A percentile compares a stretch with the other conserved stretches of the same genome.
These are phyloP conservation scores for Sarcomyxa edulis DNA, from an alignment of 768 basidiomycete species.

Conservation along the genomic window DNA sequence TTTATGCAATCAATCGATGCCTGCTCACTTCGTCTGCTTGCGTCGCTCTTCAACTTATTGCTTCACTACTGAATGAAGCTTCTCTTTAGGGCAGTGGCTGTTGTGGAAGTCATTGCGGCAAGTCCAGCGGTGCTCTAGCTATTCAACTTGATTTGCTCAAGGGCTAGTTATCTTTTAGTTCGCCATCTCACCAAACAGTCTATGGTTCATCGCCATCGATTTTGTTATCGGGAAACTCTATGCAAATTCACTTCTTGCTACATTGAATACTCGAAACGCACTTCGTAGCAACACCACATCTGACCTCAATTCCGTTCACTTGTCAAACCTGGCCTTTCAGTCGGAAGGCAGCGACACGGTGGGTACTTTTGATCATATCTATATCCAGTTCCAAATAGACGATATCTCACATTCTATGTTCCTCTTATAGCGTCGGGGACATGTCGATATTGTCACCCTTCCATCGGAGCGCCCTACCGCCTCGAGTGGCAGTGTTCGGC, in stretches of 20 bases:
- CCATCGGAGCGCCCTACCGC: too few relatives aligned
- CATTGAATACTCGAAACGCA: slow-evolving; percentile 31
- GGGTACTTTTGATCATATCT: neutral
- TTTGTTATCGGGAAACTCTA: slow-evolving; percentile 47
- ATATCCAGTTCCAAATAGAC: too few relatives aligned
- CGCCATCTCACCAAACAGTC: slow-evolving; percentile 21
- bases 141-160: too few relatives aligned
- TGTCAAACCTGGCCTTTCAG: neutral
- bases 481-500: too few relatives aligned
- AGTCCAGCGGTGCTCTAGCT: too few relatives aligned
- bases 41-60: neutral
- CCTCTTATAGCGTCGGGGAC: too few relatives aligned
- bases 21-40: slow-evolving; percentile 37
- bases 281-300: slow-evolving; percentile 13
- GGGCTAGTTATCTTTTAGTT: slow-evolving; percentile 14
- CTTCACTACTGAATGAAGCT: neutral
- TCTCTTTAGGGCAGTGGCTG: slow-evolving; percentile 24
- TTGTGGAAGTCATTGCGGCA: slow-evolving; percentile 33
- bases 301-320: slow-evolving; percentile 1
- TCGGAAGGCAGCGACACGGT: neutral
- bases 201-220: slow-evolving; percentile 36
- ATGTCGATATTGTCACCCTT: too few relatives aligned
- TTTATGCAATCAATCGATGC: slow-evolving; percentile 47
- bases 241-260: slow-evolving; percentile 40
- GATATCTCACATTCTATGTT: too few relatives aligned